Conservation (phyloP, 345 rosid genomes). For the Pseudoturritis turrita region DNA sequence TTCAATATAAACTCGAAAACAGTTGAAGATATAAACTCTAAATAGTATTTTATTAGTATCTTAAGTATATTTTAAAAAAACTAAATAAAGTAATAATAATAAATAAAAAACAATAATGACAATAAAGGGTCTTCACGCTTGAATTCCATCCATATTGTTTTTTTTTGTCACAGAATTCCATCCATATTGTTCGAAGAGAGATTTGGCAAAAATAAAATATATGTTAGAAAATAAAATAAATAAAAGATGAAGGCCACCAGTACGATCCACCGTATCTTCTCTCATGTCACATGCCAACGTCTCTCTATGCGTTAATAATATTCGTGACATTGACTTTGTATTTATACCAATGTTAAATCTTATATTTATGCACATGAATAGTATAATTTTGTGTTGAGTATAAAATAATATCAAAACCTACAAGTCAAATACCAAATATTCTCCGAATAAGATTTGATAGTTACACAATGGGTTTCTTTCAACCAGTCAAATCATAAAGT, state of each 20-base stretch:
- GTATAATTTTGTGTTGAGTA: neutral
- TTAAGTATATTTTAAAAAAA: no score
- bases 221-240: neutral
- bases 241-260: slow-evolving; percentile 8
- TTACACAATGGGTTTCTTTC: neutral
- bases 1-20: no score
- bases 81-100: no score
- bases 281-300: slow-evolving; percentile 26
- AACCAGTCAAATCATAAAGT: slow-evolving; percentile 12
- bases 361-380: slow-evolving; percentile 8
- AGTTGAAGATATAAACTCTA: no score
- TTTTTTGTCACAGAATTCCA: no score
- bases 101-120: no score
- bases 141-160: no score
- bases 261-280: slow-evolving; percentile 27
- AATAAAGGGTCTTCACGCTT: no score
- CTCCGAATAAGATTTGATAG: neutral
- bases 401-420: neutral
- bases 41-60: no score
- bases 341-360: slow-evolving; percentile 11
- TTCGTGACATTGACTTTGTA: slow-evolving; percentile 27
- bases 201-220: no score
- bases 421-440: slow-evolving; percentile 24
- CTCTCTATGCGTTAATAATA: slow-evolving; percentile 16
- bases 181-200: no score